A percentile compares a stretch with the other conserved stretches of the same genome.
Evolutionary conservation across 768 basidiomycete genomes (phyloP).

Genomic region (Dioszegia crocea): DNA sequence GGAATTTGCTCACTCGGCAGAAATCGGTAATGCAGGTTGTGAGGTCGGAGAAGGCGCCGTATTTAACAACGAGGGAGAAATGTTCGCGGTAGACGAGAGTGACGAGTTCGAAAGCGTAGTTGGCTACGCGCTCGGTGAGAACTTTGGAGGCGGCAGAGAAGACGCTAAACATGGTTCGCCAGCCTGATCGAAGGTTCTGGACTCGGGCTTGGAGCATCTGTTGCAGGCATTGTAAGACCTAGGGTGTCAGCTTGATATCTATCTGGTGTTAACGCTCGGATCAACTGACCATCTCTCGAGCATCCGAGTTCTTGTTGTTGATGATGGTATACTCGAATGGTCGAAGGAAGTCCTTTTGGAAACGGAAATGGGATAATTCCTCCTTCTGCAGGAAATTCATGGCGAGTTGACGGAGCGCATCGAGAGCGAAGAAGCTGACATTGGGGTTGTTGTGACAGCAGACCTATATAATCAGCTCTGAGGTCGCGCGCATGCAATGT

Average conservation of each 20-base stretch:
- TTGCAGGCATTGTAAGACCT: constrained; percentile 95
- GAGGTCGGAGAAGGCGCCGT: constrained; percentile 92
- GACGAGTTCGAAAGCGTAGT: constrained; percentile 92
- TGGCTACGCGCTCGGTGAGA: constrained; percentile 86
- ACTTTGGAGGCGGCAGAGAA: constrained; percentile 95
- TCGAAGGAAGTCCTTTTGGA: constrained; percentile 97
- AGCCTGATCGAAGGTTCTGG: constrained; percentile 92
- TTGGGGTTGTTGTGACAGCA: constrained; percentile 97
- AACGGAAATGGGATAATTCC: constrained; percentile 94
- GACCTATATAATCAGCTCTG: constrained; percentile 62
- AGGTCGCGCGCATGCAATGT: neutral
- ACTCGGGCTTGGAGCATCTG: constrained; percentile 97
- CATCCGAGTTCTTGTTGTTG: constrained; percentile 90
- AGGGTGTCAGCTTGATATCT: constrained; percentile 3
- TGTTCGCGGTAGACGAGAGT: constrained; percentile 84
- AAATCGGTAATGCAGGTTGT: constrained; percentile 98
- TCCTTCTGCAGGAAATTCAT: constrained; percentile 99
- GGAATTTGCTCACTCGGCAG: constrained; percentile 98
- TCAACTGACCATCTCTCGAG: constrained; percentile 75
- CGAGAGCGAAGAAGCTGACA: constrained; percentile 93
- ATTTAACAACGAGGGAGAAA: constrained; percentile 81
- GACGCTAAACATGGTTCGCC: constrained; percentile 99
- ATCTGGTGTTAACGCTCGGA: constrained; percentile 3
- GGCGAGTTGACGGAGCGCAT: constrained; percentile 90
- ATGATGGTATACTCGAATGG: constrained; percentile 98